phyloP scores from a whole-genome alignment of 805 yeast species.

The Wickerhamiella sergipiensis region DNA sequence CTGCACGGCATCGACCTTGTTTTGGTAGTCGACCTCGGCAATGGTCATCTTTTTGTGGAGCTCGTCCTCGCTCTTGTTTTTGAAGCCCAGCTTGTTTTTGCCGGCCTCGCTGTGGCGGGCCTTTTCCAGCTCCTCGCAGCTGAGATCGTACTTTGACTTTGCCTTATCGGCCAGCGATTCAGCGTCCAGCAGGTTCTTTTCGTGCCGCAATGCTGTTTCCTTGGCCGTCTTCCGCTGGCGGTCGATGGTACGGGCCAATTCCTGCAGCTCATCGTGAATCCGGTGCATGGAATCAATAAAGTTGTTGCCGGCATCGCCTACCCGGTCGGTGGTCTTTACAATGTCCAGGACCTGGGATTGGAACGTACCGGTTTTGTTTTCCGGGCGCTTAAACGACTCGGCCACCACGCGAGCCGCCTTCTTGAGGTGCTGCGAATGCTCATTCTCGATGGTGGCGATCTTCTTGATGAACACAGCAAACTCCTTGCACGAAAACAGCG shows the following conservation, averaged over 20 bases:
- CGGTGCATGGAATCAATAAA: constrained; percentile 67
- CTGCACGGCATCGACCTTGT: constrained; percentile 58
- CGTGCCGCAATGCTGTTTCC: constrained; percentile 70
- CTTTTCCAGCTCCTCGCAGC: constrained; percentile 79
- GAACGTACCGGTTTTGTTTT: constrained; percentile 51
- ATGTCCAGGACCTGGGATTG: constrained; percentile 51
- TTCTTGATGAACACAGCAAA: constrained; percentile 65
- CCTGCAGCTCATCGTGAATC: constrained; percentile 73
- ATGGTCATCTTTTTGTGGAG: constrained; percentile 61
- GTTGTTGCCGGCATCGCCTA: constrained; percentile 56
- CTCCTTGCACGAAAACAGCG: constrained; percentile 73
- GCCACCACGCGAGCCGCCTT: constrained; percentile 51
- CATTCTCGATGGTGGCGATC: constrained; percentile 66
- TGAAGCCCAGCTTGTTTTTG: constrained; percentile 66
- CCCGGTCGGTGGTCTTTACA: constrained; percentile 63
- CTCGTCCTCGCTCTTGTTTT: constrained; percentile 87
- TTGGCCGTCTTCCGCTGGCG: constrained; percentile 63
- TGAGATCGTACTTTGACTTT: constrained; percentile 55
- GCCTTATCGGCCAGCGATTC: constrained; percentile 82
- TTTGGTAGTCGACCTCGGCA: constrained; percentile 79
- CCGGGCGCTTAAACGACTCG: constrained; percentile 33
- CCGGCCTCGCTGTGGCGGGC: constrained; percentile 70
- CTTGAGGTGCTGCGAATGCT: constrained; percentile 57
- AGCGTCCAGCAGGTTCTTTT: constrained; percentile 74
- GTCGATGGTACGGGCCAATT: constrained; percentile 56